These are phyloP conservation scores for Petunia secreta DNA, from an alignment of 257 asterid genomes.

Conservation along the genomic window DNA sequence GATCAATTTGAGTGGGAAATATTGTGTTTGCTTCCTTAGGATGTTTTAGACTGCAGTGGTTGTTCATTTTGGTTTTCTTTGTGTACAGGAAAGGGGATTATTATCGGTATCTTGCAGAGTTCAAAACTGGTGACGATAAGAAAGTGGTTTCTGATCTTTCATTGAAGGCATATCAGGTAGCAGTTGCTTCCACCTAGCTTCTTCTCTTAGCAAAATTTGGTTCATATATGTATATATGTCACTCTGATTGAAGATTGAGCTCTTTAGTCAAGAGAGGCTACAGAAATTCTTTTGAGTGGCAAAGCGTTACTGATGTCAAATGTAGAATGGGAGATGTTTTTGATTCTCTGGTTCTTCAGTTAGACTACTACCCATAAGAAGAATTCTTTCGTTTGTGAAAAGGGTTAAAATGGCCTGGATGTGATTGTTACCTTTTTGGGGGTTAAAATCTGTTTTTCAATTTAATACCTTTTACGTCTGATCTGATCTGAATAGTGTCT, in stretches of 20 bases:
- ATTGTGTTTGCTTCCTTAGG: not conserved
- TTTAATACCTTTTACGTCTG: too few relatives aligned
- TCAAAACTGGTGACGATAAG: slow-evolving; percentile 10
- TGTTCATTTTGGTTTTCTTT: slow-evolving; percentile 9
- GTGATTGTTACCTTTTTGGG: not conserved
- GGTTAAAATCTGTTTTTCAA: not conserved
- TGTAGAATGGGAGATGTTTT: not conserved
- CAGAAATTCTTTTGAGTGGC: not conserved
- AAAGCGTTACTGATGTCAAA: not conserved
- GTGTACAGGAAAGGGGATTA: slow-evolving; percentile 20
- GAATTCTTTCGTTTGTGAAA: not conserved
- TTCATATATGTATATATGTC: not conserved
- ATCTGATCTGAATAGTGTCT: too few relatives aligned
- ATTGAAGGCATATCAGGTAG: slow-evolving; percentile 15
- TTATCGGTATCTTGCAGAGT: slow-evolving; percentile 22
- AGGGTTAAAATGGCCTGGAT: not conserved
- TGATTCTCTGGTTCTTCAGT: not conserved
- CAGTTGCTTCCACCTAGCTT: not conserved
- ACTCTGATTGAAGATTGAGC: not conserved
- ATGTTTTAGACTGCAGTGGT: not conserved
- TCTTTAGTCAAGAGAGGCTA: not conserved
- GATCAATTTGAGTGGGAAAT: not conserved
- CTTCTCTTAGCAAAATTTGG: not conserved
- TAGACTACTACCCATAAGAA: not conserved
- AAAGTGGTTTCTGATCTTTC: slow-evolving; percentile 21